phyloP scores from a whole-genome alignment of 2,329 filamentous ascomycete species.

The Scytalidium sp. region DNA sequence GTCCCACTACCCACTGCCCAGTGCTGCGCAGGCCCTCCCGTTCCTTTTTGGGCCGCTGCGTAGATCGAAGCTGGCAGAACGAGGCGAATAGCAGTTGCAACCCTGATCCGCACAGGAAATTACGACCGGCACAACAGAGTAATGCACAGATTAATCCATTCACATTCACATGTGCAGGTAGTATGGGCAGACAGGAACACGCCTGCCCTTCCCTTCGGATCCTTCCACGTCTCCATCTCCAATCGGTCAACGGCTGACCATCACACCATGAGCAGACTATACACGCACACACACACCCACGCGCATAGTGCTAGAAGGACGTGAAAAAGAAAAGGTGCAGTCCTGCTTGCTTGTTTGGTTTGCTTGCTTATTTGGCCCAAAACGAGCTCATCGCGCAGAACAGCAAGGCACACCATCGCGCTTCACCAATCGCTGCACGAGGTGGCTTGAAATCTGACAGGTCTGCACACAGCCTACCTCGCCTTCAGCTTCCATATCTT shows the following conservation, averaged over 20 bases:
- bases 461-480: background rate
- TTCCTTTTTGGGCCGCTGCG: background rate
- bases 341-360: background rate
- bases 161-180: too few relatives aligned
- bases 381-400: background rate
- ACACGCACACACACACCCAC: too few relatives aligned
- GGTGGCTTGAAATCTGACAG: background rate
- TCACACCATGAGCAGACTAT: background rate
- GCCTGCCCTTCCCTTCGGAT: too few relatives aligned
- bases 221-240: background rate
- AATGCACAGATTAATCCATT: background rate
- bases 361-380: too few relatives aligned
- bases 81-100: too few relatives aligned
- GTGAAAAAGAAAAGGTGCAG: too few relatives aligned
- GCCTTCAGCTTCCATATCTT: background rate
- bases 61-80: background rate
- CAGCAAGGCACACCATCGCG: background rate
- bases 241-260: background rate
- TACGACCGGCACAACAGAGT: background rate
- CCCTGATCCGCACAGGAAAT: background rate
- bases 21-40: background rate
- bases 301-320: too few relatives aligned
- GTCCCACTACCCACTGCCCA: too few relatives aligned
- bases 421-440: background rate
- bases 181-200: too few relatives aligned